Conservation (phyloP, 805 yeast species). For the Monosporozyma aquatica region DNA sequence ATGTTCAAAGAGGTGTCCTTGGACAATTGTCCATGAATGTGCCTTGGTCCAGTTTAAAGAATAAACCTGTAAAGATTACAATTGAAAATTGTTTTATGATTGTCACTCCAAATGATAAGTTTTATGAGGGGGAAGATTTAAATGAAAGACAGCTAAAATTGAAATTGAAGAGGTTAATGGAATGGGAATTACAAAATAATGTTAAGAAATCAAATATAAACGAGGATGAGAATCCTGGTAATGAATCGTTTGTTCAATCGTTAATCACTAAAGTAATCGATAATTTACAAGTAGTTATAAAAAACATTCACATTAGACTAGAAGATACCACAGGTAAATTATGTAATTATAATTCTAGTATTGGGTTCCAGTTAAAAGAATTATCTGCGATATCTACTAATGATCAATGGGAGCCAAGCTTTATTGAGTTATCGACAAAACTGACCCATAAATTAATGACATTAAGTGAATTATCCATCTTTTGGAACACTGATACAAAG, state of each 20-base stretch:
- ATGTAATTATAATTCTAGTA: conserved; percentile 65
- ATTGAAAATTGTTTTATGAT: conserved; percentile 81
- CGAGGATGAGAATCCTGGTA: conserved; percentile 38
- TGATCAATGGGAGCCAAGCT: conserved; percentile 73
- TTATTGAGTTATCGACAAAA: conserved; percentile 59
- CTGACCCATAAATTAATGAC: conserved; percentile 71
- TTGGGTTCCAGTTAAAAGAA: conserved; percentile 78
- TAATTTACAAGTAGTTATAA: conserved; percentile 83
- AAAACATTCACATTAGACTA: conserved; percentile 83
- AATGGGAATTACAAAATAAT: conserved; percentile 39
- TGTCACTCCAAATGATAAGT: conserved; percentile 53
- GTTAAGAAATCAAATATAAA: not conserved
- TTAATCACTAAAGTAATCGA: conserved; percentile 85
- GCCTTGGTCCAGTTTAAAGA: conserved; percentile 93
- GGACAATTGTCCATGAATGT: conserved; percentile 86
- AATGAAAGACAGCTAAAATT: conserved; percentile 54
- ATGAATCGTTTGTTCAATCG: conserved; percentile 79
- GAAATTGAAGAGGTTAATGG: conserved; percentile 57
- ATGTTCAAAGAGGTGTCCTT: conserved; percentile 80
- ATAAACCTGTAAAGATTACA: conserved; percentile 80
- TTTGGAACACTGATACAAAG: conserved; percentile 67
- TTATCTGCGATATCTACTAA: conserved; percentile 88
- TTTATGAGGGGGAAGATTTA: conserved; percentile 41
- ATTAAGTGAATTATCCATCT: conserved; percentile 63
- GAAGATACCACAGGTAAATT: conserved; percentile 68